These are phyloP conservation scores for Phytophthora pini DNA, from an alignment of 352 stramenopile genomes.

Conservation along the genomic window DNA sequence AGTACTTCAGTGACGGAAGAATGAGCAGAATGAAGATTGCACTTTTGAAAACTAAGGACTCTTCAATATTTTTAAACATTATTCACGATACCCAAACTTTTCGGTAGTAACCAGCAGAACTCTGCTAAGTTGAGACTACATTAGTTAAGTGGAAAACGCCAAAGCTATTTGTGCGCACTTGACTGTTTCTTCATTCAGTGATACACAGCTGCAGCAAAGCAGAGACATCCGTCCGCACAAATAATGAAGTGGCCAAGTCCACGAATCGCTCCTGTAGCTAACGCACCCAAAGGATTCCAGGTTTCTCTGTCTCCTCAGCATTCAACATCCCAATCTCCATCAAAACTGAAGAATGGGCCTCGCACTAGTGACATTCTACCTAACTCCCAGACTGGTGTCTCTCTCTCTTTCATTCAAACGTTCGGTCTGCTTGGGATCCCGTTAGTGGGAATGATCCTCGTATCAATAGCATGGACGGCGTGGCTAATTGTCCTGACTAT, in stretches of 20 bases:
- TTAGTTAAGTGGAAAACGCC: background rate
- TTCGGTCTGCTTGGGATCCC: constrained; percentile 28
- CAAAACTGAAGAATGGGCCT: background rate
- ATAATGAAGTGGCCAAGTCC: background rate
- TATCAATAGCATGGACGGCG: constrained; percentile 35
- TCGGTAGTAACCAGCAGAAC: too few relatives aligned
- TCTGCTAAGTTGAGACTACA: background rate
- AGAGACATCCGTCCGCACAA: too few relatives aligned
- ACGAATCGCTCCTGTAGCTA: background rate
- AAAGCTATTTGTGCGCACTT: background rate
- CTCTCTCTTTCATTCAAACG: constrained; percentile 18
- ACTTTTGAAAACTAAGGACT: background rate
- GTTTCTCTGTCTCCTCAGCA: background rate
- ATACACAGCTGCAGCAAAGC: too few relatives aligned
- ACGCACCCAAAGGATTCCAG: background rate
- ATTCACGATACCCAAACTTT: too few relatives aligned
- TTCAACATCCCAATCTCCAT: background rate
- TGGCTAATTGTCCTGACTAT: constrained; percentile 38
- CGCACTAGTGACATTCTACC: background rate
- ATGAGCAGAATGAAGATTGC: background rate
- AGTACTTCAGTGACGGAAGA: background rate
- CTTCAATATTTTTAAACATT: constrained; percentile 5
- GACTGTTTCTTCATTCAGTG: too few relatives aligned
- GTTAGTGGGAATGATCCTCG: constrained; percentile 15
- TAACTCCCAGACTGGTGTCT: background rate